Evolutionary conservation across 2,329 filamentous ascomycete genomes (phyloP), one percentile per base, ranked within the genome.

Genomic region (Chaetothyriales sp.): DNA sequence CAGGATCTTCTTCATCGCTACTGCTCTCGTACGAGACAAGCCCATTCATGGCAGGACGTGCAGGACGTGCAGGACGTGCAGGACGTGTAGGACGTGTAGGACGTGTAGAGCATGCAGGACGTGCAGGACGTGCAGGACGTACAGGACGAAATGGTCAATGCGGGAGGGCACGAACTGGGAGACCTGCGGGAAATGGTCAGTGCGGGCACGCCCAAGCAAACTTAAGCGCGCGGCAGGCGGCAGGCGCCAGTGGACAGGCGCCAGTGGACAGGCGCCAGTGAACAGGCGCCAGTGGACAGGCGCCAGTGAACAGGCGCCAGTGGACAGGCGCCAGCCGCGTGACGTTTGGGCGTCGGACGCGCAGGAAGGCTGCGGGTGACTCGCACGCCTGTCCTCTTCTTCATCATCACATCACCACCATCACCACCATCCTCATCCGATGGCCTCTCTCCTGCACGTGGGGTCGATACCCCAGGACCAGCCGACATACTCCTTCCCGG

Each of bases 401-500:
- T 40, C 10, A 40, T 15, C 33, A 15, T 15, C 33, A 40, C 33
- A 25, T 25, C 33, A 40, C 15, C 33, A 40, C 33, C 4, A 15
- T 15, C 15, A 15, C 5, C 33, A 40, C 22, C 40, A 33, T 46
- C 43, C 43, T 51, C 40, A 58, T 62, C 67, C 56, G 48, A 81
- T 81, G 77, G 73, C 75, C 60, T 73, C 77, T 55, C 65, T 80
- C 55, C 70, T 77, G 66, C 67, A 70, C 63, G 62, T 67, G 56
- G 68, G 70, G 51, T 68, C 71, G 62, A 68, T 73, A 59, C 72
- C 73, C 56, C 69, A 70, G 62, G 72, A 74, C 62, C 72, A 70
- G 57, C 72, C 77, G 61, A 73, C 77, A 66, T 81, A 79, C 69
- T 81, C 78, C 58, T 82, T 81, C 72, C 70, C 71, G 57, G 70